Percentiles rank a stretch among this genome's conserved stretches.
phyloP scores from a whole-genome alignment of 495 filamentous ascomycete genomes.

The Poronia punctata region DNA sequence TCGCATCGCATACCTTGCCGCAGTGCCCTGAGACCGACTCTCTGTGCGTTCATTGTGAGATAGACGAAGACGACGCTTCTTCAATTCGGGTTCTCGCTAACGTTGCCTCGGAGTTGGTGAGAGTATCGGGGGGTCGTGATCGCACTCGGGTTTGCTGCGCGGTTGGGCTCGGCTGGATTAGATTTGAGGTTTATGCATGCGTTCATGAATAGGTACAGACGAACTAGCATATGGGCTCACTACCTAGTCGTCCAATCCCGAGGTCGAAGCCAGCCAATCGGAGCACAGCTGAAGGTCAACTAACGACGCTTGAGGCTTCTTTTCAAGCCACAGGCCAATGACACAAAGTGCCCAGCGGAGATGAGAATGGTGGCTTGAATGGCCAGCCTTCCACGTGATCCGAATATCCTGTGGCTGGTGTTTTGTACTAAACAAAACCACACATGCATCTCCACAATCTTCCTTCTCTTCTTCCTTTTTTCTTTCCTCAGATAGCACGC shows the following conservation, averaged over 20 bases:
- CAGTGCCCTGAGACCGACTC: constrained; percentile 58
- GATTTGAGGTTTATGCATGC: constrained; percentile 10
- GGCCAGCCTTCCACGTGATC: too few relatives aligned
- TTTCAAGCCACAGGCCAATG: too few relatives aligned
- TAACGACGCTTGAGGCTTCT: neutral
- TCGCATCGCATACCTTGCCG: constrained; percentile 50
- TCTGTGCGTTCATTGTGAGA: constrained; percentile 57
- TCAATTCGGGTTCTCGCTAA: neutral
- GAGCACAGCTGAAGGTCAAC: constrained; percentile 10
- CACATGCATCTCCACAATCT: neutral
- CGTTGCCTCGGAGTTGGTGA: constrained; percentile 2
- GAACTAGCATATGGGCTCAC: constrained; percentile 7
- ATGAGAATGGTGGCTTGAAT: too few relatives aligned
- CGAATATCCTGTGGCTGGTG: constrained; percentile 11
- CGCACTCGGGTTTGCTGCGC: neutral
- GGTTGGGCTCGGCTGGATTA: constrained; percentile 13
- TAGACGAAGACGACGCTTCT: neutral
- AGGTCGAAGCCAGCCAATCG: constrained; percentile 10
- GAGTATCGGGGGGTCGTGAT: neutral
- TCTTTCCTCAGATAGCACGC: constrained; percentile 45
- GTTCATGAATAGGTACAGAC: constrained; percentile 12
- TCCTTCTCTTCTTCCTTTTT: constrained; percentile 18
- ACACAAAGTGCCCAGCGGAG: neutral
- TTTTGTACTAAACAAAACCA: neutral
- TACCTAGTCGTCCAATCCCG: too few relatives aligned